Conservation (phyloP, 1,139 yeast genomes). For the Hanseniaspora gamundiae region DNA sequence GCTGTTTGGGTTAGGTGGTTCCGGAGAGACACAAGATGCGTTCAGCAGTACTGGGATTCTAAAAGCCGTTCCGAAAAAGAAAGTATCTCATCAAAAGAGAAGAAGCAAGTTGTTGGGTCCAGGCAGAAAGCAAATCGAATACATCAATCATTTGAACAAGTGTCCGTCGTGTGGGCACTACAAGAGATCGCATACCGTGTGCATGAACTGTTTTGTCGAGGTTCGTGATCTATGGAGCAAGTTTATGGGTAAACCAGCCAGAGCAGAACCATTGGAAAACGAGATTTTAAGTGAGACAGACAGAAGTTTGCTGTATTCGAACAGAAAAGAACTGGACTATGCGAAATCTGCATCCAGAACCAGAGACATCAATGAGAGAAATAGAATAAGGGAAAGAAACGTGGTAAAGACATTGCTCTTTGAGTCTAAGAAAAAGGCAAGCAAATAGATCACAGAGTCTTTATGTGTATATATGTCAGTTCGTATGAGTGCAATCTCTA, state of each 20-base stretch:
- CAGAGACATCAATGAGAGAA: constrained; percentile 1
- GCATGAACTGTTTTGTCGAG: constrained; percentile 86
- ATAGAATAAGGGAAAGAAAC: constrained; percentile 39
- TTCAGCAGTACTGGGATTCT: constrained; percentile 50
- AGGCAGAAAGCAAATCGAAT: constrained; percentile 68
- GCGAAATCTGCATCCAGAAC: constrained; percentile 1
- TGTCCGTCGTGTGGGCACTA: constrained; percentile 95
- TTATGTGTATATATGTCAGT: too few species aligned
- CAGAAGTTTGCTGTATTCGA: constrained; percentile 63
- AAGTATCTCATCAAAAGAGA: constrained; percentile 74
- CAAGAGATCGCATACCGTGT: constrained; percentile 78
- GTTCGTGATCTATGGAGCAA: constrained; percentile 60
- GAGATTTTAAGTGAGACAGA: constrained; percentile 51
- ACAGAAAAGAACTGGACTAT: constrained; percentile 45
- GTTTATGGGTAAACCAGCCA: constrained; percentile 15
- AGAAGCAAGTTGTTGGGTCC: constrained; percentile 76
- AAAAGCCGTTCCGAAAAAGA: constrained; percentile 88
- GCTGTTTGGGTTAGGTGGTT: neutral
- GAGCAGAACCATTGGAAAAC: constrained; percentile 24
- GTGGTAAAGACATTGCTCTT: constrained; percentile 45
- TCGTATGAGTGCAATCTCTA: too few species aligned
- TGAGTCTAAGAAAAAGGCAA: constrained; percentile 21
- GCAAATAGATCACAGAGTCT: neutral
- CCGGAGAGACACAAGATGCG: constrained; percentile 12
- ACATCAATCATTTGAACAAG: constrained; percentile 63